A percentile compares a stretch with the other conserved stretches of the same genome.
Conservation (phyloP, 208 protist genomes). For the Crithidia brevicula region DNA sequence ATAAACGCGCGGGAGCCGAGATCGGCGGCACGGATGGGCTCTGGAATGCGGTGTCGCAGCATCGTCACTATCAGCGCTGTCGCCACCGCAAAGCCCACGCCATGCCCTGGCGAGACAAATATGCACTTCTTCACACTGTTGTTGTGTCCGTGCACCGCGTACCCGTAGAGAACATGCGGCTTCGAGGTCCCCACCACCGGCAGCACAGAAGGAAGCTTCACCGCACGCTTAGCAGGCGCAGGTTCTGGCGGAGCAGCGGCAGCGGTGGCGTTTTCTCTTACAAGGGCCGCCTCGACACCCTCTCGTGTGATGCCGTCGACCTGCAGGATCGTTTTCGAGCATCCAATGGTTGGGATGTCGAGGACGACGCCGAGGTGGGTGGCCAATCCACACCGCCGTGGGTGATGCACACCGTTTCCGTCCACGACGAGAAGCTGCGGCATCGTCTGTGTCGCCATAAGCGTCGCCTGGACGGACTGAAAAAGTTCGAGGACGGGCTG, state of each 20-base stretch:
- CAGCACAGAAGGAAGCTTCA: conserved; percentile 1
- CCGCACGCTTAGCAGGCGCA: too few species aligned
- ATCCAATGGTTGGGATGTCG: conserved; percentile 92
- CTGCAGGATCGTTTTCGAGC: conserved; percentile 90
- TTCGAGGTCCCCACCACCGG: conserved; percentile 13
- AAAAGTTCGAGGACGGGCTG: conserved; percentile 57
- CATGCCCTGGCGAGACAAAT: conserved; percentile 94
- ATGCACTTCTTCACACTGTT: conserved; percentile 73
- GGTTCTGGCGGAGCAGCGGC: neutral
- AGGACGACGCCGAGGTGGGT: conserved; percentile 93
- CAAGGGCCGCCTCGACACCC: conserved; percentile 25
- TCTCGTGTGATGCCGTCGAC: conserved; percentile 85
- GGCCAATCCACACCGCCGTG: conserved; percentile 91
- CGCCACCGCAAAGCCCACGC: conserved; percentile 76
- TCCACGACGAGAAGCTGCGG: conserved; percentile 95
- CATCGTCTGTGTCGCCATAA: conserved; percentile 33
- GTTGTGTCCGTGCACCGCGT: conserved; percentile 50
- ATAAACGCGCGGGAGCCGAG: conserved; percentile 85
- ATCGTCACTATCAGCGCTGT: conserved; percentile 53
- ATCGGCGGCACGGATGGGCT: conserved; percentile 94
- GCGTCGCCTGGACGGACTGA: conserved; percentile 18
- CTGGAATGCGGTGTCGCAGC: conserved; percentile 82
- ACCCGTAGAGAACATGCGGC: conserved; percentile 48
- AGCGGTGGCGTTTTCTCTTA: neutral
- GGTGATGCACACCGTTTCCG: conserved; percentile 96